phyloP scores from a whole-genome alignment of 768 basidiomycete species.

The Boletus rubropictus region DNA sequence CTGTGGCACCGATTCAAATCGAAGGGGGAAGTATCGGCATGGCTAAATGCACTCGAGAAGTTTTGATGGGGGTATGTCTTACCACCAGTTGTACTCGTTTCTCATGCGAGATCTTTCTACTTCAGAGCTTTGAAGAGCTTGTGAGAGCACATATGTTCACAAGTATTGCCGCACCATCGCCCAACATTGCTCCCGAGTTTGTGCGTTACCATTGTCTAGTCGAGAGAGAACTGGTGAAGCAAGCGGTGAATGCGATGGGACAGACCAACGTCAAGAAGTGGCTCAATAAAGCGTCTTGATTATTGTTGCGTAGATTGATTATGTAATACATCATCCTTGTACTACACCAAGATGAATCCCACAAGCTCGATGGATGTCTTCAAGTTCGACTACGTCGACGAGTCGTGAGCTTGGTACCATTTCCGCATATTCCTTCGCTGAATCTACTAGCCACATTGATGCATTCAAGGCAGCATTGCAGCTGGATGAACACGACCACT shows the following conservation, averaged over 20 bases:
- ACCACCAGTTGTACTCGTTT: neutral
- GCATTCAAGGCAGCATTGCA: conserved; percentile 74
- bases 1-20: conserved; percentile 68
- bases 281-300: conserved; percentile 49
- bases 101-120: conserved; percentile 1
- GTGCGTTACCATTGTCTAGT: conserved; percentile 66
- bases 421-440: neutral
- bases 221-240: conserved; percentile 60
- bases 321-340: conserved; percentile 16
- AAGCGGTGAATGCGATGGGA: conserved; percentile 56
- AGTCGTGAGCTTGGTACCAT: conserved; percentile 47
- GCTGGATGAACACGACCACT: conserved; percentile 44
- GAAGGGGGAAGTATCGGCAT: conserved; percentile 74
- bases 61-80: conserved; percentile 58
- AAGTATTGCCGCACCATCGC: conserved; percentile 42
- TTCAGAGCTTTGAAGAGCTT: conserved; percentile 74
- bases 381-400: conserved; percentile 58
- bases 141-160: conserved; percentile 52
- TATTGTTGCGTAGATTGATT: conserved; percentile 12
- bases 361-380: conserved; percentile 27
- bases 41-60: conserved; percentile 56
- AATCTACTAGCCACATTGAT: conserved; percentile 49
- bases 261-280: conserved; percentile 75
- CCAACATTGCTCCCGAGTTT: conserved; percentile 60
- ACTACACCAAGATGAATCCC: conserved; percentile 7